phyloP scores from a whole-genome alignment of 2,329 filamentous ascomycete genomes.

The Cytospora schulzeri region DNA sequence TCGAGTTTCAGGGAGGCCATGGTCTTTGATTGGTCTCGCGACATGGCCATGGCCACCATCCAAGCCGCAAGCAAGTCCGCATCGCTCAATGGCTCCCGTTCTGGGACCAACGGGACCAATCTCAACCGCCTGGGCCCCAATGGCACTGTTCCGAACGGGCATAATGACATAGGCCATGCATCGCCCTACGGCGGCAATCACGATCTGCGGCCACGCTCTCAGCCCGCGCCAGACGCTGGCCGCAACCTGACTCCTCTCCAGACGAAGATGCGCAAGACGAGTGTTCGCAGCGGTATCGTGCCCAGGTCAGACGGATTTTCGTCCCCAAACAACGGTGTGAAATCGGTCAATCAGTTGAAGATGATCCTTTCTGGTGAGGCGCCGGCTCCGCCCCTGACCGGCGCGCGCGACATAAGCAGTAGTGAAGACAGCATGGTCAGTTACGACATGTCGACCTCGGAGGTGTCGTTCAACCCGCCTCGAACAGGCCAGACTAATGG shows the following conservation, averaged over 20 bases:
- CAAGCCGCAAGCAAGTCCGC: slow-evolving; percentile 70
- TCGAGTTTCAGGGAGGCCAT: slow-evolving; percentile 72
- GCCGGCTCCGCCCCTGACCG: slow-evolving; percentile 40
- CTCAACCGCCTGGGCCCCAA: slow-evolving; percentile 59
- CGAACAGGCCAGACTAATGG: slow-evolving; percentile 36
- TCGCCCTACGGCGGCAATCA: slow-evolving; percentile 53
- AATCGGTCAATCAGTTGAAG: slow-evolving; percentile 66
- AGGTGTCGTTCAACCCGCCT: slow-evolving; percentile 61
- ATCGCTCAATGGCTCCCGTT: slow-evolving; percentile 75
- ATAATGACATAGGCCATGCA: slow-evolving; percentile 39
- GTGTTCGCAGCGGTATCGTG: slow-evolving; percentile 54
- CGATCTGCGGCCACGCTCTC: slow-evolving; percentile 53
- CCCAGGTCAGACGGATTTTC: slow-evolving; percentile 45
- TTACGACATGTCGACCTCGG: slow-evolving; percentile 68
- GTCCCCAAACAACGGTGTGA: slow-evolving; percentile 39
- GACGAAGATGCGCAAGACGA: slow-evolving; percentile 54
- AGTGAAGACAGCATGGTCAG: slow-evolving; percentile 71
- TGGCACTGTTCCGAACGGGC: slow-evolving; percentile 44
- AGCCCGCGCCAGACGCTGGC: slow-evolving; percentile 37
- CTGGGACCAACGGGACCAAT: slow-evolving; percentile 50
- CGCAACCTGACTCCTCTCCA: slow-evolving; percentile 38
- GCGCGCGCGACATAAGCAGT: slow-evolving; percentile 50
- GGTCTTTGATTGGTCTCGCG: slow-evolving; percentile 77
- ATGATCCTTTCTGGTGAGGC: slow-evolving; percentile 59
- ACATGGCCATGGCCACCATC: slow-evolving; percentile 68